Evolutionary conservation across 768 basidiomycete species (phyloP), one percentile per base, ranked within the genome.

Genomic region (Pulveroboletus ravenelii): DNA sequence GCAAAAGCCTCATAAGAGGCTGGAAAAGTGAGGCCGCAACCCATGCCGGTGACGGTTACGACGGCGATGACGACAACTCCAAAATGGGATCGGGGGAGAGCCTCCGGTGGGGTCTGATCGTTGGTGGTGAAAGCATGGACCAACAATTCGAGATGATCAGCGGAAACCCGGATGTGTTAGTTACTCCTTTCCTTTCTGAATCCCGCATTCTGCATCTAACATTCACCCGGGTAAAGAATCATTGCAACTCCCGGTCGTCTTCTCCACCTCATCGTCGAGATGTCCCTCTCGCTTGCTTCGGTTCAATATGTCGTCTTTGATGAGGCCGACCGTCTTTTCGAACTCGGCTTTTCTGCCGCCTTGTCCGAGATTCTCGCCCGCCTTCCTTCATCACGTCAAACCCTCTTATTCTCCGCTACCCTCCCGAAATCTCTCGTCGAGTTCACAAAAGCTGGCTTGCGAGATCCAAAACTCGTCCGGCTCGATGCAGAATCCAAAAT

Each of bases 161-260:
- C 7, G 86, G 78, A 62, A 95, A 95, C 62, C 95, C 96, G 1
- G 96, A 99, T 66, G 74, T 98, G 94, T 96, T 70, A 67, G 92
- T 81, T 3, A 10, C 20, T 37, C 41, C 48, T 55, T 50, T 35
- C 41, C 48, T 55, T 50, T 41, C 44, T 23, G 30, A 29, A 25
- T 39, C 45, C 34, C 23, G 17, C 43, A 32, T 42, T 52, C 48
- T 52, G 39, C 54, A 47, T 29, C 47, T 57, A 48, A 60, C 43
- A 12, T 58, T 31, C 13, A 36, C 31, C 48, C 53, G 36, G 48
- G 53, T 20, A 7, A 58, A 97, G 94, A 17, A 89, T 99, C 55
- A 95, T 99, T 57, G 95, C 96, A 20, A 99, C 96, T 10, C 96
- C 96, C 15, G 96, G 96, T 52, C 93, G 96, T 56, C 76, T 99